Base-by-base conservation (phyloP, 768 basidiomycete genomes). In the Xerocomellus dryophilus region DNA sequence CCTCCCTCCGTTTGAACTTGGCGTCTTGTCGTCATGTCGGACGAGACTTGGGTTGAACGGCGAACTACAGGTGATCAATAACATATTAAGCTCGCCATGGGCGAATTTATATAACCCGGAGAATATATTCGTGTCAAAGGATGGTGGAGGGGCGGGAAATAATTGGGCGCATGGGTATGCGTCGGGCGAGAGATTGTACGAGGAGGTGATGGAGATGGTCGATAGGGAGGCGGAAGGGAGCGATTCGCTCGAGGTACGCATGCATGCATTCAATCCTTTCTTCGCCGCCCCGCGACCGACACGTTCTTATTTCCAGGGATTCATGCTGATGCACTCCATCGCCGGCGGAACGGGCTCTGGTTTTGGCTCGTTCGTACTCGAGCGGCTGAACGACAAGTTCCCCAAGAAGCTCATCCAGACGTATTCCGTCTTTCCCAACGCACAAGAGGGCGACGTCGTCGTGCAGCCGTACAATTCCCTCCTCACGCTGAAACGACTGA, bases 331-430 rank as follows among this genome's bases (percentile, higher is more conserved):
- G 78, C 97, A 98, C 68, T 98, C 96, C 17, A 99, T 98, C 71
- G 97, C 97, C 34, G 97, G 97, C 35, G 97, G 97, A 8, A 99
- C 97, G 4, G 97, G 97, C 18, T 98, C 97, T 0, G 97, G 97
- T 2, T 84, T 99, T 5, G 97, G 97, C 32, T 99, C 97, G n/a
- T 98, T 93, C 75, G 76, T 98, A 17, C 84, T 99, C 50, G 97
- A 98, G 74, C 85, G 97, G 25, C 75, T 98, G 40, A 96, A 95
- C 72, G 97, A 99, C 74, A 90, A 89, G 66, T 99, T 98, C 68
- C 97, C 97, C 0, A 99, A 99, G 77, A 99, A 99, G 71, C 82
- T 98, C 53, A 95, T 98, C 42, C 97, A 99, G 67, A 99, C 97
- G 6, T 98, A 99, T 71, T 98, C 95, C 41, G 96, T 99, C 51